These are phyloP conservation scores for Oldenlandia corymbosa DNA, from an alignment of 257 asterid species.

Conservation along the genomic window DNA sequence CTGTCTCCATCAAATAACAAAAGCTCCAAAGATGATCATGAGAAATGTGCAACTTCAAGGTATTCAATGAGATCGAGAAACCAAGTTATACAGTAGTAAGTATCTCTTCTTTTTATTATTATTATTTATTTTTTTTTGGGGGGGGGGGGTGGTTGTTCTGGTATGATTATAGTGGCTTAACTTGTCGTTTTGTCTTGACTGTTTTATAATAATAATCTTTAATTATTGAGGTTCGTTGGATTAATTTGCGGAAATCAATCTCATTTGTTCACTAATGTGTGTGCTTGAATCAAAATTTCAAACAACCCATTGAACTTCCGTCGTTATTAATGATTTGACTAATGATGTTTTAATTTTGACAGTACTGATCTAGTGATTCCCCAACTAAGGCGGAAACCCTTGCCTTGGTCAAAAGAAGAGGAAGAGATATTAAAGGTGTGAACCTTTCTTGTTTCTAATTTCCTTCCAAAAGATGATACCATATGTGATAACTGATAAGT, in stretches of 20 bases:
- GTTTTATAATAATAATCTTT: background rate
- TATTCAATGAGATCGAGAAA: constrained; percentile 31
- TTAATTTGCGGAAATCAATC: background rate
- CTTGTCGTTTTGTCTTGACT: no score
- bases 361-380: constrained; percentile 36
- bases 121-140: no score
- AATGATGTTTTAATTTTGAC: constrained; percentile 18
- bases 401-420: constrained; percentile 54
- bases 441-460: background rate
- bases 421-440: constrained; percentile 57
- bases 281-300: background rate
- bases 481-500: no score
- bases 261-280: background rate
- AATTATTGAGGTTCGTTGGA: background rate
- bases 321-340: background rate
- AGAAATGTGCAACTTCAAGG: constrained; percentile 29
- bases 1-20: constrained; percentile 21
- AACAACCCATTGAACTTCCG: background rate
- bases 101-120: constrained; percentile 7
- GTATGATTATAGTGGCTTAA: no score
- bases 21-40: constrained; percentile 47
- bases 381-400: constrained; percentile 35
- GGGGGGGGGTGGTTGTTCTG: no score
- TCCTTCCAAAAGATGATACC: background rate
- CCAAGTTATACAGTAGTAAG: constrained; percentile 41